These are phyloP conservation scores for Pisolithus orientalis DNA, from an alignment of 768 basidiomycete species.

Conservation along the genomic window DNA sequence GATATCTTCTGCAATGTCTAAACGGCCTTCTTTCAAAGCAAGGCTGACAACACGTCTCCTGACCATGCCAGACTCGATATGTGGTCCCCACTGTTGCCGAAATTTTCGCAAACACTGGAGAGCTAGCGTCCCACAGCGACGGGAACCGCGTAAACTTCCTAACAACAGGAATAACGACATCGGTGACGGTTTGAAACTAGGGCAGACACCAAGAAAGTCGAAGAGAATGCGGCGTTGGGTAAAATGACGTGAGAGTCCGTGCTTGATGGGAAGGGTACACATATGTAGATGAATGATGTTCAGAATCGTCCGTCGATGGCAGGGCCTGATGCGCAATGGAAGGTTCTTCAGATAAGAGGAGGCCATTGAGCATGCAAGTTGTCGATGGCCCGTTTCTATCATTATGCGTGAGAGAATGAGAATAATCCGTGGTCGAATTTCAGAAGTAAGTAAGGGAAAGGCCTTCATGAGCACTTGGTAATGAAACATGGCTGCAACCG, in stretches of 20 bases:
- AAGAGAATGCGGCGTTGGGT: conserved; percentile 38
- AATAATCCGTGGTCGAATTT: conserved; percentile 39
- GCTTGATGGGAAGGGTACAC: conserved; percentile 22
- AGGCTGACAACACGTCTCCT: conserved; percentile 51
- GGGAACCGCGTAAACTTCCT: conserved; percentile 40
- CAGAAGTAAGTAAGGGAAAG: conserved; percentile 32
- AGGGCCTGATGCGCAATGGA: conserved; percentile 34
- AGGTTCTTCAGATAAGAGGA: conserved; percentile 44
- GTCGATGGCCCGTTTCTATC: conserved; percentile 33
- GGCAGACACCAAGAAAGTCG: conserved; percentile 40
- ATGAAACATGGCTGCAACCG: conserved; percentile 16
- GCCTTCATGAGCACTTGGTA: conserved; percentile 37
- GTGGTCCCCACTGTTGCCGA: conserved; percentile 48
- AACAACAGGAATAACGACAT: conserved; percentile 57
- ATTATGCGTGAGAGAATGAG: conserved; percentile 42
- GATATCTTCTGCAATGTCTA: conserved; percentile 37
- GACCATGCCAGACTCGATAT: conserved; percentile 51
- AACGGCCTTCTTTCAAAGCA: conserved; percentile 60
- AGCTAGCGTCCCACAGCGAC: conserved; percentile 51
- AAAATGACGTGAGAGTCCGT: conserved; percentile 40
- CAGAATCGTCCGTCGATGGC: conserved; percentile 33
- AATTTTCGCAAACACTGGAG: conserved; percentile 39
- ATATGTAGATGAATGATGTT: conserved; percentile 48
- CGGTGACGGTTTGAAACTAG: conserved; percentile 48
- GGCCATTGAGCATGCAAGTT: conserved; percentile 40